Percentiles rank a stretch among this genome's conserved stretches.
These are phyloP conservation scores for Paraconiothyrium sp. DNA, from an alignment of 2,329 filamentous ascomycete genomes.

Conservation along the genomic window DNA sequence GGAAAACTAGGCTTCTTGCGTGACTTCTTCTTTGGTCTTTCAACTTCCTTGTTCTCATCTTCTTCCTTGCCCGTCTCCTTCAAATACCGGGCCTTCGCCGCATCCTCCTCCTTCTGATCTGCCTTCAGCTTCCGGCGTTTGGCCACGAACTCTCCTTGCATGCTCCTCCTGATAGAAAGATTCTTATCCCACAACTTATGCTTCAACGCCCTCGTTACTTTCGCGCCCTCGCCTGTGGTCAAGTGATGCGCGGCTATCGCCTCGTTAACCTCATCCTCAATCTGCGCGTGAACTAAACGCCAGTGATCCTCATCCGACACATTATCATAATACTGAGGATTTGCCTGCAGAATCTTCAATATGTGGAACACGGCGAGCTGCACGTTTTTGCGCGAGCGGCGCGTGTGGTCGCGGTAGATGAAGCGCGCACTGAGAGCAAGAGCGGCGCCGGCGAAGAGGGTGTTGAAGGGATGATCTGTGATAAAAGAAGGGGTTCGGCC, in stretches of 20 bases:
- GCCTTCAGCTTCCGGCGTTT: no score
- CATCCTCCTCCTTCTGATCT: no score
- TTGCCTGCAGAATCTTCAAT: not conserved
- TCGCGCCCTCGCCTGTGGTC: not conserved
- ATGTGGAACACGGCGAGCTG: slow-evolving; percentile 8
- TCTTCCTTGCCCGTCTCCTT: no score
- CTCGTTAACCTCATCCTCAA: not conserved
- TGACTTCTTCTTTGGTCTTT: no score
- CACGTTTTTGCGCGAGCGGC: not conserved
- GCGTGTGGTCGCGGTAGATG: not conserved
- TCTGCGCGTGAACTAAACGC: not conserved
- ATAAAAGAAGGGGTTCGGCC: not conserved
- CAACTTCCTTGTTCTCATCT: no score
- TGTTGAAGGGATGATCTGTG: not conserved
- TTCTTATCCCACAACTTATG: not conserved
- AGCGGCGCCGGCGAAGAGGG: not conserved
- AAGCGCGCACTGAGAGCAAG: not conserved
- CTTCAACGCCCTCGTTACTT: not conserved
- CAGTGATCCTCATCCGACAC: not conserved
- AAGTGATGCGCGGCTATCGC: not conserved
- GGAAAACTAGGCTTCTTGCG: no score
- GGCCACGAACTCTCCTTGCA: no score
- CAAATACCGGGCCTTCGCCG: no score
- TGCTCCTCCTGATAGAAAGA: no score
- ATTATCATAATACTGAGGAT: not conserved